Evolutionary conservation across 495 filamentous ascomycete genomes (phyloP).

Genomic region (Melanomma pulvis-pyrius): DNA sequence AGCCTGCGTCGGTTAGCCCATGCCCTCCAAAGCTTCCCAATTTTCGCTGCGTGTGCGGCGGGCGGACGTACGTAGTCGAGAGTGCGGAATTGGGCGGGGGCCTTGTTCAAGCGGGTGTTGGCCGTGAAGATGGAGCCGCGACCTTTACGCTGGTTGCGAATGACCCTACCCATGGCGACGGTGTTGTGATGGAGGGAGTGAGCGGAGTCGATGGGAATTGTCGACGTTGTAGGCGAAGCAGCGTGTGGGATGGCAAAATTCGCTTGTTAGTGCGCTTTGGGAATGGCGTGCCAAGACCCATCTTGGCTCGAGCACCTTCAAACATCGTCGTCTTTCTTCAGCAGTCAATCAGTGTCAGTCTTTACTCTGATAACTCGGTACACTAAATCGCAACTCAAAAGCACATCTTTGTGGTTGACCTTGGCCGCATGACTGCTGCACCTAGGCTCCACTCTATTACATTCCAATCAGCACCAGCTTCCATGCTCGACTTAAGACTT

Average conservation of each 20-base stretch:
- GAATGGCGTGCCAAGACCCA: not conserved
- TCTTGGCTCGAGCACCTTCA: too few species aligned
- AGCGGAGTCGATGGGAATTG: conserved; percentile 9
- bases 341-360: too few species aligned
- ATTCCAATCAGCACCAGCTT: too few species aligned
- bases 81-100: conserved; percentile 86
- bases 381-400: too few species aligned
- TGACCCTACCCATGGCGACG: conserved; percentile 71
- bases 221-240: not conserved
- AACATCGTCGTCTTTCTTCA: too few species aligned
- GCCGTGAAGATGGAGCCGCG: conserved; percentile 97
- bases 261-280: not conserved
- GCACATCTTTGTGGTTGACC: not conserved
- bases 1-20: conserved; percentile 45
- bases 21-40: not conserved
- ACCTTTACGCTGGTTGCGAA: conserved; percentile 63
- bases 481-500: too few species aligned
- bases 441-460: too few species aligned
- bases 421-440: not conserved
- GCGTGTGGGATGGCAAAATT: not conserved
- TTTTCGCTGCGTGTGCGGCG: conserved; percentile 64
- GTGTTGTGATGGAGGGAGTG: conserved; percentile 24
- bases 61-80: conserved; percentile 70
- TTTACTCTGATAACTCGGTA: too few species aligned
- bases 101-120: conserved; percentile 91